These are phyloP conservation scores for Aspergillus sp. DNA, from an alignment of 2,329 filamentous ascomycete genomes.

Conservation along the genomic window DNA sequence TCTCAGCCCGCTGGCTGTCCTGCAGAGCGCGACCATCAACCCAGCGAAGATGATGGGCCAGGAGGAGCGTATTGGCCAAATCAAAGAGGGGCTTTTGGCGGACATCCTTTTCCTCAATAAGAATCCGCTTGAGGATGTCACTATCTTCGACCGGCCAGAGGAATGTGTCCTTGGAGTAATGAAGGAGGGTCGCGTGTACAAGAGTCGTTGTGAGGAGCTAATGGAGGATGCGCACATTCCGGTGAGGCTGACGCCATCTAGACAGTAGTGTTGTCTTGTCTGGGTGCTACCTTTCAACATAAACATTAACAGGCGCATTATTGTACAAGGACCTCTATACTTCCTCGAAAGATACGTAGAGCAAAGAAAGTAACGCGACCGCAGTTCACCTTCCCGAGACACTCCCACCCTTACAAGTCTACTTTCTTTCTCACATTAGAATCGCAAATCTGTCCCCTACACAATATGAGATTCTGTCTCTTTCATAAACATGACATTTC, in stretches of 20 bases:
- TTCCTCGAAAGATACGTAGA: too few species aligned
- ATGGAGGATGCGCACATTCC: conserved; percentile 7
- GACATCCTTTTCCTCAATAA: conserved; percentile 56
- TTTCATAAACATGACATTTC: not conserved
- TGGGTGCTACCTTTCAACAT: too few species aligned
- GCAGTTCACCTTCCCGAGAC: too few species aligned
- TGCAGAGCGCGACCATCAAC: conserved; percentile 56
- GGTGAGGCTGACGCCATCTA: not conserved
- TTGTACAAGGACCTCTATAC: too few species aligned
- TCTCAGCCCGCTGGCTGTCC: conserved; percentile 45
- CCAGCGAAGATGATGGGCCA: conserved; percentile 53
- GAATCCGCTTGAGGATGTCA: conserved; percentile 60
- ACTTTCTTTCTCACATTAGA: too few species aligned
- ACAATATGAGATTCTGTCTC: not conserved
- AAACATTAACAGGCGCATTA: too few species aligned
- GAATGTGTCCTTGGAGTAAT: conserved; percentile 53
- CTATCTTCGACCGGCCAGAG: conserved; percentile 52
- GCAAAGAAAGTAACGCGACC: too few species aligned
- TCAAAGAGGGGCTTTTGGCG: conserved; percentile 54
- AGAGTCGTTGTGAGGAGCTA: not conserved
- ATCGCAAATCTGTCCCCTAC: not conserved
- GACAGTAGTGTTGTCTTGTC: not conserved
- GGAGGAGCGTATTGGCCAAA: conserved; percentile 51
- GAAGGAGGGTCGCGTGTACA: conserved; percentile 55
- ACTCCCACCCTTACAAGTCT: too few species aligned